Evolutionary conservation across 2,329 filamentous ascomycete genomes (phyloP).

Genomic region (Diaporthe humulicola): DNA sequence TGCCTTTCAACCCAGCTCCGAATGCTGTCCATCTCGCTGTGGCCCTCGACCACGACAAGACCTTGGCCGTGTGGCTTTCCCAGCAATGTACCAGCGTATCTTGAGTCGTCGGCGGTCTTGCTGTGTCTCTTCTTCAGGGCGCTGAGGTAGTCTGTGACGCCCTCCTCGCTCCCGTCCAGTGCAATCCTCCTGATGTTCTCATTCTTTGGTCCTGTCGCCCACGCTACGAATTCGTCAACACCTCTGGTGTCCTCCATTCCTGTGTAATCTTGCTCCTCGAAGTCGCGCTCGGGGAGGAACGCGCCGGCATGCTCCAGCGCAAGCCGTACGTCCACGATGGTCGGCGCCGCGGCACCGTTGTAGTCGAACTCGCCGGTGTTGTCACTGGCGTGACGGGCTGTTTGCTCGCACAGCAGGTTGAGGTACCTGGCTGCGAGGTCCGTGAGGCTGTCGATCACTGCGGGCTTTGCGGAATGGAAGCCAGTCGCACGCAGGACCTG

Average conservation of each 20-base stretch:
- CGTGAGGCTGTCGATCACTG: constrained; percentile 88
- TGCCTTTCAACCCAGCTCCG: constrained; percentile 71
- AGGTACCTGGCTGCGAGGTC: constrained; percentile 89
- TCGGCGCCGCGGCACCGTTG: constrained; percentile 65
- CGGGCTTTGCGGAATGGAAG: constrained; percentile 85
- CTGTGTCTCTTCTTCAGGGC: constrained; percentile 93
- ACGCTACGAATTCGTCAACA: constrained; percentile 82
- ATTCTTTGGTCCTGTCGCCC: constrained; percentile 82
- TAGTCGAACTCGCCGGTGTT: constrained; percentile 76
- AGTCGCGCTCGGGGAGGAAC: constrained; percentile 76
- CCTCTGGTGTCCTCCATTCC: constrained; percentile 84
- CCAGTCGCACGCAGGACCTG: constrained; percentile 93
- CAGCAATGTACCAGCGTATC: constrained; percentile 87
- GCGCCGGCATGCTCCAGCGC: constrained; percentile 87
- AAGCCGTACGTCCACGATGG: constrained; percentile 84
- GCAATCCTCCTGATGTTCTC: constrained; percentile 86
- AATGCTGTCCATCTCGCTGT: constrained; percentile 77
- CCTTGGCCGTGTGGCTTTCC: constrained; percentile 80
- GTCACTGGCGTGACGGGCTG: constrained; percentile 78
- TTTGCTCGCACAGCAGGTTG: constrained; percentile 77
- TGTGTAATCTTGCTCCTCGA: constrained; percentile 76
- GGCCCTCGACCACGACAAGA: constrained; percentile 79
- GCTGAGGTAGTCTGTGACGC: constrained; percentile 76
- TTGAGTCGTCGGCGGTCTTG: constrained; percentile 87
- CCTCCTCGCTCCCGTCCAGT: constrained; percentile 74